A percentile compares a stretch with the other conserved stretches of the same genome.
Conservation (phyloP, 2,329 filamentous ascomycete genomes). For the Diaporthe amygdali region DNA sequence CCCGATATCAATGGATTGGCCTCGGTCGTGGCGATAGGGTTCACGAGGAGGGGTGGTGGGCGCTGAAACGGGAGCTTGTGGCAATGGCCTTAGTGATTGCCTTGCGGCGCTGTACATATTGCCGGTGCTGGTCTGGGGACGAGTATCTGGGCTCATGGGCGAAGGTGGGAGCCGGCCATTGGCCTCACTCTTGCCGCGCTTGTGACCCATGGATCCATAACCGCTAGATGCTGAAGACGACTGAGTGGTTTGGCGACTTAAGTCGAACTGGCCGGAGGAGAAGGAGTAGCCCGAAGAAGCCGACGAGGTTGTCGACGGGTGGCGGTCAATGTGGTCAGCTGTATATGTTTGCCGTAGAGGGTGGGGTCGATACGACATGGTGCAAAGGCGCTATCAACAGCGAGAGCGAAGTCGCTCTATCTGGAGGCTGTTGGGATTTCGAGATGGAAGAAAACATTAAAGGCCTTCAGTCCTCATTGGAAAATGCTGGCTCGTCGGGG, state of each 20-base stretch:
- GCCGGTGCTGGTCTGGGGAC: constrained; percentile 51
- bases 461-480: constrained; percentile 14
- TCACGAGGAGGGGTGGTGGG: constrained; percentile 35
- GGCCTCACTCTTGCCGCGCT: constrained; percentile 77
- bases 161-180: constrained; percentile 52
- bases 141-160: constrained; percentile 46
- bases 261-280: constrained; percentile 56
- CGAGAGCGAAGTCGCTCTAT: constrained; percentile 21
- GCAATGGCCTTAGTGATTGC: constrained; percentile 77
- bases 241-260: constrained; percentile 70
- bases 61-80: constrained; percentile 63
- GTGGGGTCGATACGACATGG: constrained; percentile 63
- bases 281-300: constrained; percentile 72
- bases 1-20: constrained; percentile 68
- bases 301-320: constrained; percentile 74
- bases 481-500: not conserved
- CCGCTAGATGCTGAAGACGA: constrained; percentile 75
- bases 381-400: constrained; percentile 15
- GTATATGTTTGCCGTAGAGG: constrained; percentile 63
- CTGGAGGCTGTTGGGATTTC: constrained; percentile 5
- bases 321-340: constrained; percentile 60
- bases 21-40: constrained; percentile 54
- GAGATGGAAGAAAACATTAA: constrained; percentile 20
- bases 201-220: constrained; percentile 63
- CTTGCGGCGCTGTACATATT: constrained; percentile 75